Base-by-base conservation (phyloP, 805 yeast species). In the Metschnikowia gelsemii region DNA sequence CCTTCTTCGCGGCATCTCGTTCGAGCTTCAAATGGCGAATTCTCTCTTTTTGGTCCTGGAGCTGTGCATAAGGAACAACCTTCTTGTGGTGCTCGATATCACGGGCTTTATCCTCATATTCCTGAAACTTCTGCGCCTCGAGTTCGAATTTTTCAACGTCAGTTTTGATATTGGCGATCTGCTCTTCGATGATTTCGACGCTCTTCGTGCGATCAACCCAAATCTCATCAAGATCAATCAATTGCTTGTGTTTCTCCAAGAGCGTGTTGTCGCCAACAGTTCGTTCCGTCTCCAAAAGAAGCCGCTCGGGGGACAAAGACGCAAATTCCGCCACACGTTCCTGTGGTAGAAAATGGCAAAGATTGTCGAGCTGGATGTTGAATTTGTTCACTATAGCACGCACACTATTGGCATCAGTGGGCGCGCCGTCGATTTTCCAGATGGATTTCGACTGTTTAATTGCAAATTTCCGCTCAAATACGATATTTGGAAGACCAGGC, bases 301-400 rank as follows among this genome's bases (percentile, higher is more conserved):
- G 65, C 45, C 80, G 79, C 47, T 85, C 89, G 1, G 95, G 86
- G 21, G 85, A 75, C 50, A 87, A 66, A 2, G 83, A 77, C 0
- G 97, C 95, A 68, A 93, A 93, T 50, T 87, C 88, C 2, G 95
- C 91, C 5, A 93, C 98, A 45, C 95, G 73, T 54, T 91, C 98
- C 59, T 93, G 99, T 0, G 99, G 96, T 41, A 93, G 67, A 56
- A 93, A 93, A 58, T 91, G 97, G 57, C 98, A 90, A 36, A 91
- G 70, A 58, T 91, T 93, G 58, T 88, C 95, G 42, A 93, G 70
- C 57, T 93, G 98, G 45, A 93, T 84, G 56, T 85, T 85, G 47
- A 80, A 73, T 2, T 56, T 56, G 16, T 63, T 58, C 20, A 84
- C 66, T 0, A 73, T 29, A 3, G 62, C 61, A 43, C 68, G 74